These are phyloP conservation scores for Bauhinia variegata DNA, from an alignment of 306 rosid species.

Conservation along the genomic window DNA sequence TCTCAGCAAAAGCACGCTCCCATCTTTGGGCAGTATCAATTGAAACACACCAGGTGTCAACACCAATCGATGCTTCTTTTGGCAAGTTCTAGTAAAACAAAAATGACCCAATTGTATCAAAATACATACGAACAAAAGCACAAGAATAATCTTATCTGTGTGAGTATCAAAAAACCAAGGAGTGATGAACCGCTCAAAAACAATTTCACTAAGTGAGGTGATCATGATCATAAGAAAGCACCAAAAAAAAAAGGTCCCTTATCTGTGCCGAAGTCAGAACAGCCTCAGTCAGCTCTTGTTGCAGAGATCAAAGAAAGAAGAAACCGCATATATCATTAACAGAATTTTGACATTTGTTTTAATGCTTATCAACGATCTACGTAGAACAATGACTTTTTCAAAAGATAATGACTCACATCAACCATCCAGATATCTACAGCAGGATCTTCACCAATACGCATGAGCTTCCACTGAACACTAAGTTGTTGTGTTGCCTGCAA, in stretches of 20 bases:
- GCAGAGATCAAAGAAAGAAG: neutral
- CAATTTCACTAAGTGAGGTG: conserved; percentile 5
- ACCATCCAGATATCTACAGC: conserved; percentile 88
- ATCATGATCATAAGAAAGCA: neutral
- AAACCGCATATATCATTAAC: neutral
- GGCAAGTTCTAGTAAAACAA: conserved; percentile 63
- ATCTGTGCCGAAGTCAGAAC: neutral
- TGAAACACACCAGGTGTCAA: conserved; percentile 95
- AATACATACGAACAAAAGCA: conserved; percentile 2
- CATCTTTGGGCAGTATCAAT: conserved; percentile 83
- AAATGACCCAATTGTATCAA: conserved; percentile 32
- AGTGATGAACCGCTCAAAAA: neutral
- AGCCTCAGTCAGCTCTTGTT: neutral
- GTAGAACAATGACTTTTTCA: conserved; percentile 4
- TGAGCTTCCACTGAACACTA: conserved; percentile 83
- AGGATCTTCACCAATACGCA: conserved; percentile 98
- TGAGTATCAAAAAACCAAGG: neutral
- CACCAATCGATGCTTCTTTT: conserved; percentile 70
- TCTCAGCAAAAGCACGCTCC: conserved; percentile 68
- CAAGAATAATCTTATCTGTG: conserved; percentile 5
- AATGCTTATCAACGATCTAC: conserved; percentile 4
- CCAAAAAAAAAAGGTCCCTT: too few relatives aligned
- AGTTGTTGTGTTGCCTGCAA: conserved; percentile 90
- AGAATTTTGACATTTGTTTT: neutral
- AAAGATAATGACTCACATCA: conserved; percentile 62